Base-by-base conservation (phyloP, 768 basidiomycete genomes). In the Inosperma sp. region DNA sequence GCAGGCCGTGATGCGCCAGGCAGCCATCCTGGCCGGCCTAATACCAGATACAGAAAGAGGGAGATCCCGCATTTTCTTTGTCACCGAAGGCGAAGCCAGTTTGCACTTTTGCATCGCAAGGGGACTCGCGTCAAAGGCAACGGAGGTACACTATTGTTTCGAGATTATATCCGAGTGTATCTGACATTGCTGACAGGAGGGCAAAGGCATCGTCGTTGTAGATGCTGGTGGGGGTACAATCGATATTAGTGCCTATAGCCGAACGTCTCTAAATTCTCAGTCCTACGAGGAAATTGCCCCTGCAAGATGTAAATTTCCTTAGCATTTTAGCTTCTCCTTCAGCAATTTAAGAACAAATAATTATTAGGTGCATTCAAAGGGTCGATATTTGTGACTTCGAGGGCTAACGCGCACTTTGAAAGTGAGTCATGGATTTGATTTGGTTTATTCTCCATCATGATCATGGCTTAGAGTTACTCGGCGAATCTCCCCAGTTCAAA, bases 181-280 rank as follows among this genome's bases (percentile, higher is more conserved):
- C 26, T 19, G 26, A n/a, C 21, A 6, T 33, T 4, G 25, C 44
- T 19, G n/a, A 14, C 25, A 79, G 76, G 62, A 59, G 12, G 72
- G 72, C 12, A 58, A 77, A 29, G 75, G 74, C 2, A 64, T 80
- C 5, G 65, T 80, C 46, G 65, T 83, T 25, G 72, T 82, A 17
- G 81, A 83, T 55, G 79, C 80, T 4, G 81, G 81, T 7, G 80
- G 80, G 50, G 82, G 80, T 29, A 83, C 79, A 0, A 65, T 83
- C 22, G 81, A 83, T 54, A 64, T 82, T 26, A 81, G 77, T 54
- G 69, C 75, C 1, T 83, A 82, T 52, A 67, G 67, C 12, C 40
- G 31, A 14, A n/a, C 27, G n/a, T 12, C 29, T 9, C 22, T 14
- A 58, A 55, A 59, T 21, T 49, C 52, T 48, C 56, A 56, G 9